A percentile compares a stretch with the other conserved stretches of the same genome.
phyloP scores from a whole-genome alignment of 2,329 filamentous ascomycete species.

The Botryotinia calthae region DNA sequence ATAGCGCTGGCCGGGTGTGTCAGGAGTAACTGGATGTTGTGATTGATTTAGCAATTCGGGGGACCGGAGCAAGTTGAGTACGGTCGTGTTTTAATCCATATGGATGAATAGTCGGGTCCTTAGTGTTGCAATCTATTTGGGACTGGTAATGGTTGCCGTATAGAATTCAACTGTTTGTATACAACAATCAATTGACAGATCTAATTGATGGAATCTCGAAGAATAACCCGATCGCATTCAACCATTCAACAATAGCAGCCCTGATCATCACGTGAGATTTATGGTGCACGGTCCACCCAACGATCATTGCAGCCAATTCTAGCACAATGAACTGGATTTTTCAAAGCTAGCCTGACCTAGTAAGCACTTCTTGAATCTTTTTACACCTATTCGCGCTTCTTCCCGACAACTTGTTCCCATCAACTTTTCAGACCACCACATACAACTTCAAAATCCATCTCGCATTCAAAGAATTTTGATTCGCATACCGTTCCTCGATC shows the following conservation, averaged over 20 bases:
- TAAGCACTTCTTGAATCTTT: neutral
- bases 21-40: neutral
- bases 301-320: neutral
- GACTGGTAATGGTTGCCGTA: neutral
- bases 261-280: neutral
- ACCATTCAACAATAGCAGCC: neutral
- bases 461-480: neutral
- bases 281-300: fast-evolving
- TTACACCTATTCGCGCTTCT: constrained; percentile 3
- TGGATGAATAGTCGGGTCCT: neutral
- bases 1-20: neutral
- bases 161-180: neutral
- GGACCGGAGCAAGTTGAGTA: neutral
- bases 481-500: neutral
- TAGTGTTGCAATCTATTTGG: neutral
- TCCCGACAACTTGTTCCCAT: neutral
- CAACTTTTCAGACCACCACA: constrained; percentile 3
- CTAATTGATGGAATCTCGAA: neutral
- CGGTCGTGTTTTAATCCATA: neutral
- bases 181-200: neutral
- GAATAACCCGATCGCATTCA: neutral
- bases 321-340: neutral
- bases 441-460: constrained; percentile 1
- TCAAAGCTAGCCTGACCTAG: neutral
- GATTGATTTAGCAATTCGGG: neutral